These are phyloP conservation scores for Phenoliferia sp. DNA, from an alignment of 1,284 basidiomycete species.

Conservation along the genomic window DNA sequence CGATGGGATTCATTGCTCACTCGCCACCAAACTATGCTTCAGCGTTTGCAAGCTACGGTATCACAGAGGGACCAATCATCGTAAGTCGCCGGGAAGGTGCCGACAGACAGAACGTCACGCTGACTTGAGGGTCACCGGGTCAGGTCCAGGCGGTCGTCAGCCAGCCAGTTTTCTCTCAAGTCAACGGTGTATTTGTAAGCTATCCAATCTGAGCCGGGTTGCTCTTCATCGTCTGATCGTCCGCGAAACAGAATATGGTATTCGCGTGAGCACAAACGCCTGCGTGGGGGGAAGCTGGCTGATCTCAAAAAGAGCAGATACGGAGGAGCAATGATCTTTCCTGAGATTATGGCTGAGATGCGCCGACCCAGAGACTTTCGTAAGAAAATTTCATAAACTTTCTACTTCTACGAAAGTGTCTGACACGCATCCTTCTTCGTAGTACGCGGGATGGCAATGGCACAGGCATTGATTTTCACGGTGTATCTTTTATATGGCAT, in stretches of 20 bases:
- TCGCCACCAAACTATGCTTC: constrained; percentile 56
- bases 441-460: no score
- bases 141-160: constrained; percentile 47
- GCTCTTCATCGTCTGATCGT: neutral
- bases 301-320: no score
- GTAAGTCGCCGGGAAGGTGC: no score
- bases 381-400: constrained; percentile 58
- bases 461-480: no score
- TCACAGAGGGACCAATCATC: no score
- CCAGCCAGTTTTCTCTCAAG: constrained; percentile 46
- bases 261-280: no score
- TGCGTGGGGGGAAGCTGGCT: no score
- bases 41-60: constrained; percentile 48
- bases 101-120: no score
- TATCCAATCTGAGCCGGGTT: neutral
- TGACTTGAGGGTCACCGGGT: constrained; percentile 46
- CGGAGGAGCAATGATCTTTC: constrained; percentile 53
- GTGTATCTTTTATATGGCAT: constrained; percentile 59
- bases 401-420: no score
- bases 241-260: constrained; percentile 48
- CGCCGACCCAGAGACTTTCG: constrained; percentile 64
- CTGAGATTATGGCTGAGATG: constrained; percentile 67
- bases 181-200: constrained; percentile 53
- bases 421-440: no score
- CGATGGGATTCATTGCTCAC: constrained; percentile 53